Evolutionary conservation across 164 flowering plant species (phyloP).

Genomic region (Taxillus chinensis): DNA sequence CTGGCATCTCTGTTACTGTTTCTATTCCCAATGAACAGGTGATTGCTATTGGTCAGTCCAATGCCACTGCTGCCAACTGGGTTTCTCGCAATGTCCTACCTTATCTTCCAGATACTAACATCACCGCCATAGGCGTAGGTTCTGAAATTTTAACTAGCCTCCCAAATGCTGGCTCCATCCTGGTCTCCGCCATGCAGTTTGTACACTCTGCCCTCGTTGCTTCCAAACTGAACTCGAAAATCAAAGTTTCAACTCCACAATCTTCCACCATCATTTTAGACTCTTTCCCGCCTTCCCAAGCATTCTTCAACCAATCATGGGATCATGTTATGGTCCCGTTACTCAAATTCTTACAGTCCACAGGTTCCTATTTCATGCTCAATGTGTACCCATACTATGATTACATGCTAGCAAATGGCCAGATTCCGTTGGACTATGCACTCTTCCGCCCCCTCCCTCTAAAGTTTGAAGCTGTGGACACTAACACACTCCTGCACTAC

Average conservation of each 20-base stretch:
- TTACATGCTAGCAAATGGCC: conserved; percentile 57
- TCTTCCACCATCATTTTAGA: conserved; percentile 54
- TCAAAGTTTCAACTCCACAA: conserved; percentile 62
- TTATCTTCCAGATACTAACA: conserved; percentile 60
- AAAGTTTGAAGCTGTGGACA: conserved; percentile 67
- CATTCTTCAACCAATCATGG: conserved; percentile 57
- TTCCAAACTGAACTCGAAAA: conserved; percentile 46
- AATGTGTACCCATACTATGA: conserved; percentile 71
- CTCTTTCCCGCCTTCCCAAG: conserved; percentile 78
- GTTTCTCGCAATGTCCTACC: conserved; percentile 49
- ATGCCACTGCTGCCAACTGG: conserved; percentile 69
- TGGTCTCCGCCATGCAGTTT: conserved; percentile 47
- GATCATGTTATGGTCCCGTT: conserved; percentile 45
- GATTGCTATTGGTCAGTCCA: conserved; percentile 64
- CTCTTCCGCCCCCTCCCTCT: conserved; percentile 54
- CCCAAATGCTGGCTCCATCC: conserved; percentile 57
- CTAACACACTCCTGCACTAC: conserved; percentile 68
- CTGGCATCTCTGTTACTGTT: conserved; percentile 50
- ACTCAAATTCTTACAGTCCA: conserved; percentile 56
- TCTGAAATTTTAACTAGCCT: conserved; percentile 52
- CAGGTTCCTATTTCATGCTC: conserved; percentile 51
- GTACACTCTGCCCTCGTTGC: conserved; percentile 72
- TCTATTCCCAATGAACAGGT: conserved; percentile 63
- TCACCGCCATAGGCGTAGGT: conserved; percentile 61
- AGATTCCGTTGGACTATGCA: conserved; percentile 71